A percentile compares a stretch with the other conserved stretches of the same genome.
phyloP scores from a whole-genome alignment of 1,284 basidiomycete genomes.

The Tausonia pullulans region DNA sequence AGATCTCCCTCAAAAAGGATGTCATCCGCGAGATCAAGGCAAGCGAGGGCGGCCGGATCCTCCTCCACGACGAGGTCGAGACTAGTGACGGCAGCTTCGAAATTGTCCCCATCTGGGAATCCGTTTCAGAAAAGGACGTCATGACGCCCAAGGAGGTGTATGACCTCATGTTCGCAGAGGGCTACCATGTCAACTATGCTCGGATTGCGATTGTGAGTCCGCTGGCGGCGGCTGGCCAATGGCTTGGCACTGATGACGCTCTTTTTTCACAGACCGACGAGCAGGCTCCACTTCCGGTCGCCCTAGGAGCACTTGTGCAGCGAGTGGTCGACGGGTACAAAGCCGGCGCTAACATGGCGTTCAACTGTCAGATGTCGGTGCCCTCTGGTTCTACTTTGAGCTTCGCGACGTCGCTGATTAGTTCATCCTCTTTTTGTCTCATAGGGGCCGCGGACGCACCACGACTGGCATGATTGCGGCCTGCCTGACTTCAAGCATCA shows the following conservation, averaged over 20 bases:
- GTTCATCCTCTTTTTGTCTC: conserved; percentile 33
- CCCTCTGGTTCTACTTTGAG: neutral
- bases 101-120: conserved; percentile 79
- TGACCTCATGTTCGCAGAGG: conserved; percentile 56
- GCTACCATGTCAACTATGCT: conserved; percentile 76
- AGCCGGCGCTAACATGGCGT: conserved; percentile 62
- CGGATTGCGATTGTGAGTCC: conserved; percentile 68
- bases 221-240: neutral
- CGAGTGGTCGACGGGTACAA: conserved; percentile 52
- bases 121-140: conserved; percentile 70
- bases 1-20: conserved; percentile 77
- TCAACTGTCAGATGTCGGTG: conserved; percentile 72
- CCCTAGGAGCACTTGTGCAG: conserved; percentile 63
- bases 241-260: neutral
- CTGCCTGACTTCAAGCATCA: conserved; percentile 70
- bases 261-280: conserved; percentile 64
- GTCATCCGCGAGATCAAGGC: conserved; percentile 66
- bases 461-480: conserved; percentile 92
- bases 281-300: conserved; percentile 81
- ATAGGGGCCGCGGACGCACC: conserved; percentile 41
- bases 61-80: conserved; percentile 93
- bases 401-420: conserved; percentile 4
- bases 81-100: conserved; percentile 80
- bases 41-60: conserved; percentile 55
- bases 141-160: conserved; percentile 81